Base-by-base conservation (phyloP, 441 rosid species). In the Gossypium aridum region DNA sequence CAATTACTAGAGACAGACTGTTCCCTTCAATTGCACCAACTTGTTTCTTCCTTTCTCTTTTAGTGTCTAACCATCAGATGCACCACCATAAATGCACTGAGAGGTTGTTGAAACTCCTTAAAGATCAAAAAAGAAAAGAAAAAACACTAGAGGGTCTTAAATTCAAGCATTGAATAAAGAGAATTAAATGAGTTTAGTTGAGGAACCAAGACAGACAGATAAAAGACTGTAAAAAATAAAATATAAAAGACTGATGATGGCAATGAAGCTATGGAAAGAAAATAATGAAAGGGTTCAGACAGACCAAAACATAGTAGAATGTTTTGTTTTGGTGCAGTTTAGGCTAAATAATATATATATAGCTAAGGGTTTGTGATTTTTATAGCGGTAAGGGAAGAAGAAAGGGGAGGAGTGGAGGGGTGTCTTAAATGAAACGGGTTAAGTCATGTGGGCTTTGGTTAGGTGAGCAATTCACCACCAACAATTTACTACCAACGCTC, bases 131-230 rank as follows among this genome's bases (percentile, higher is more conserved):
- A 73, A 77, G 73, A 79, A 56, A 43, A 16, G 20, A 84, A 73
- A 78, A 64, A 77, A 26, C 70, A 73, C 22, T 31, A 28, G 75
- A 60, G 76, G 64, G 84, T 7, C 78, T 69, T 85, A 60, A 87
- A 80, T 81, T 79, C 78, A 22, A 51, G 87, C 87, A 85, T 81
- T 87, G 62, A 88, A 83, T 81, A 83, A 76, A 75, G 78, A 71
- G 85, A 85, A 84, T 82, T 91, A 68, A 93, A 90, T 90, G 91
- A 26, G 84, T 83, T 90, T 87, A 71, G 98, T 88, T 93, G 96
- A 89, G 92, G 83, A 88, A 75, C 79, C 75, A 65, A 59, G 80
- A 71, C 84, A 75, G 64, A 59, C 34, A 80, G 62, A 3, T 7
- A 26, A 19, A 8, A 17, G 59, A 73, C 61, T 7, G 1, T 5